Percentiles rank a stretch among this genome's conserved stretches.
phyloP scores from a whole-genome alignment of 1,139 yeast species.

The Saccharomyces hybrid region DNA sequence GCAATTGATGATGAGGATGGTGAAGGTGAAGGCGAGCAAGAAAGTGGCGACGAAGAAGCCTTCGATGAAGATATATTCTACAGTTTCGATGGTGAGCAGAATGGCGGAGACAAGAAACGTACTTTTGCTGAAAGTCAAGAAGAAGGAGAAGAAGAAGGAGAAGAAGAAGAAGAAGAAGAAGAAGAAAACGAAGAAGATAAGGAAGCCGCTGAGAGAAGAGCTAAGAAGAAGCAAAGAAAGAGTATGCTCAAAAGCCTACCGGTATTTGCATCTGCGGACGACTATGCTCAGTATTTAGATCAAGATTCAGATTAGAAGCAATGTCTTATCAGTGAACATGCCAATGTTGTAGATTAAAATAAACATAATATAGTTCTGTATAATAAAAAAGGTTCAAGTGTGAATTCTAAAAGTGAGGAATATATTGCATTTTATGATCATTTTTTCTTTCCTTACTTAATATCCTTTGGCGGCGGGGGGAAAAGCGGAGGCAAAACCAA shows the following conservation, averaged over 20 bases:
- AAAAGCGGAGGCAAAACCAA: too few relatives aligned
- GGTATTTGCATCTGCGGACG: constrained; percentile 83
- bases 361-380: background rate
- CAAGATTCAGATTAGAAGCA: constrained; percentile 47
- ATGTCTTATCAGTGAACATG: background rate
- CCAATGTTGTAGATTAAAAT: background rate
- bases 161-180: constrained; percentile 17
- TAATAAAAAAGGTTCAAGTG: background rate
- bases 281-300: constrained; percentile 68
- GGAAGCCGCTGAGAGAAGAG: constrained; percentile 21
- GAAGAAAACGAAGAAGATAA: constrained; percentile 16
- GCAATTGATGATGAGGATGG: constrained; percentile 24
- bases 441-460: background rate
- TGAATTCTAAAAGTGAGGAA: background rate
- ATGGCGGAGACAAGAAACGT: constrained; percentile 18
- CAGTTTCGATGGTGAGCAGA: constrained; percentile 23
- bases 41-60: constrained; percentile 12
- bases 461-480: too few relatives aligned
- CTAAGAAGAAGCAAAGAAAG: constrained; percentile 43
- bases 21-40: constrained; percentile 26
- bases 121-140: constrained; percentile 20
- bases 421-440: too few relatives aligned
- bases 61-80: constrained; percentile 11
- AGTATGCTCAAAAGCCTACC: constrained; percentile 65
- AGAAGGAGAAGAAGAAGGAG: constrained; percentile 4